Conservation (phyloP, 805 yeast species). For the Candida lessepsii region DNA sequence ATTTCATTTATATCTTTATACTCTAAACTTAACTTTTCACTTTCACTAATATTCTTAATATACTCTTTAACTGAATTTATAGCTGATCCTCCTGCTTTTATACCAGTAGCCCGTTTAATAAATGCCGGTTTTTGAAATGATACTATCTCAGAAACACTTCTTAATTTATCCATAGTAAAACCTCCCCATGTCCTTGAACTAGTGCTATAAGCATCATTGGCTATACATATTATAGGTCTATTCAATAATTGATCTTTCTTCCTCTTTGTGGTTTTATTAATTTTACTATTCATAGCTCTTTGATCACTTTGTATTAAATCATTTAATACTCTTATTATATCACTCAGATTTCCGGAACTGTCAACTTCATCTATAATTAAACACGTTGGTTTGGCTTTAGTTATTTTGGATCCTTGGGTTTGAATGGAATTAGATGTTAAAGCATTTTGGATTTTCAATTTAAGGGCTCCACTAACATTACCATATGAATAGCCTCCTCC, state of each 20-base stretch:
- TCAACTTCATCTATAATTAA: slow-evolving; percentile 89
- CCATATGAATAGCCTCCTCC: slow-evolving; percentile 12
- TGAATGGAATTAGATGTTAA: slow-evolving; percentile 57
- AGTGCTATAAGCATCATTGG: slow-evolving; percentile 77
- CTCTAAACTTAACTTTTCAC: slow-evolving; percentile 52
- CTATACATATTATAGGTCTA: slow-evolving; percentile 89
- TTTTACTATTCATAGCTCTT: slow-evolving; percentile 38
- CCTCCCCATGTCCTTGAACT: slow-evolving; percentile 24
- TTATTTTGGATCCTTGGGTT: slow-evolving; percentile 45
- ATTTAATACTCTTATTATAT: slow-evolving; percentile 47
- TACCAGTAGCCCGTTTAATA: slow-evolving; percentile 44
- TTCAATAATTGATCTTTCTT: slow-evolving; percentile 43
- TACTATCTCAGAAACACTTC: slow-evolving; percentile 71
- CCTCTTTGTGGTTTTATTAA: slow-evolving; percentile 17
- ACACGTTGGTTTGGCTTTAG: slow-evolving; percentile 61
- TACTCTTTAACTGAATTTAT: slow-evolving; percentile 36
- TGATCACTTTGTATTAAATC: slow-evolving; percentile 61
- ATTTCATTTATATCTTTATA: slow-evolving; percentile 59
- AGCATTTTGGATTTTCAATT: slow-evolving; percentile 49
- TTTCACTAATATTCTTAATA: slow-evolving; percentile 47
- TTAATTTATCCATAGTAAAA: slow-evolving; percentile 68
- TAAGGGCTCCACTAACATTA: slow-evolving; percentile 30
- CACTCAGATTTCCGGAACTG: slow-evolving; percentile 34
- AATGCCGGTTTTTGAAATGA: slow-evolving; percentile 59
- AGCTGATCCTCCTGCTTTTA: slow-evolving; percentile 36